Base-by-base conservation (phyloP, 805 yeast species). In the Tetrapisispora pingtungensis region DNA sequence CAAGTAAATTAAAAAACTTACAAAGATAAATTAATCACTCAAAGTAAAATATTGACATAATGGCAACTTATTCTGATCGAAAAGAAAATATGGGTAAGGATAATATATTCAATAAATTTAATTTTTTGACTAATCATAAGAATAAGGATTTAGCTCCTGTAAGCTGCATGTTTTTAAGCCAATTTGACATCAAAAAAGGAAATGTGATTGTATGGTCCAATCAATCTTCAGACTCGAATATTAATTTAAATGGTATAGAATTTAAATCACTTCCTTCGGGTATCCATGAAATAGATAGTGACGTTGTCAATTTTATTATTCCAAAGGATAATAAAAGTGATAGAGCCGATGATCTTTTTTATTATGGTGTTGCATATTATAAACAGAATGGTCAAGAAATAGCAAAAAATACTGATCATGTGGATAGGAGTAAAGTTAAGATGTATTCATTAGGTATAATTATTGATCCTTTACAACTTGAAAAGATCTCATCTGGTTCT, bases 251-350 rank as follows among this genome's bases (percentile, higher is more conserved):
- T 27, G 72, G 73, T 12, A 55, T 81, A 3, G 88, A 81, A 59
- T 81, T 72, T 61, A 75, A 77, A 50, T 67, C 80, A n/a, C 61
- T 81, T 36, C 88, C 88, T 0, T 78, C 85, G 0, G 87, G 89
- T 1, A 64, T 80, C 2, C 88, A 81, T 54, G 69, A 74, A 13
- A 45, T 49, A 4, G 66, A 68, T 3, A 58, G 59, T 13, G 88
- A 81, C 54, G 72, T 75, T 1, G 67, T 81, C 1, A 73, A 75
- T 42, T 80, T 81, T 59, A 71, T 69, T 2, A 58, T 67, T 7
- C 64, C 68, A 8, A 62, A 58, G 33, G 44, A 48, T 6, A 45
- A 54, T 6, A 48, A 38, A 2, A 45, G 40, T 7, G 48, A 51
- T n/a, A 45, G 48, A 10, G 46, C 54, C 10, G 49, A 44, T 3